phyloP scores from a whole-genome alignment of 73 alveolate species.

The Effrenium voratum region DNA sequence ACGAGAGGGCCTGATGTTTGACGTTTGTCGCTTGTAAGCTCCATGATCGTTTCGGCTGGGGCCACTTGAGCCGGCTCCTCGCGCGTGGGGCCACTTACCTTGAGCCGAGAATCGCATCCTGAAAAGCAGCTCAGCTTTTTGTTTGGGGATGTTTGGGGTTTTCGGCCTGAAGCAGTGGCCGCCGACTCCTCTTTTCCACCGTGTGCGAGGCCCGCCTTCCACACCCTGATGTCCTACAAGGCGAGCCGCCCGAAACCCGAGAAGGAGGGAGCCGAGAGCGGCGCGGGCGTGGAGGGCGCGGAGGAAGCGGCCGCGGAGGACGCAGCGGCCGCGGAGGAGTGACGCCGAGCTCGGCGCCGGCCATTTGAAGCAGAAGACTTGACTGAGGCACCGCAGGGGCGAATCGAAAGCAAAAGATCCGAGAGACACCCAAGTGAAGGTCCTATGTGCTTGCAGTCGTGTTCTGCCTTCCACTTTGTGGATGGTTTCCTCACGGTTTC shows the following conservation, averaged over 20 bases:
- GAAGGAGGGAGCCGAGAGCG: neutral
- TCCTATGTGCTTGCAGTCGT: no score
- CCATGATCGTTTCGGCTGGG: neutral
- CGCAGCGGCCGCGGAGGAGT: no score
- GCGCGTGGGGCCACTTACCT: neutral
- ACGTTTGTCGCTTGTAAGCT: neutral
- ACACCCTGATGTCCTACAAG: conserved; percentile 71
- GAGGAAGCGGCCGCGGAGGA: no score
- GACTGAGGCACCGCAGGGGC: no score
- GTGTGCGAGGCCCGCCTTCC: conserved; percentile 28
- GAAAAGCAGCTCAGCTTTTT: neutral
- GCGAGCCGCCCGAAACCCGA: conserved; percentile 26
- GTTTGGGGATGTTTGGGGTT: neutral
- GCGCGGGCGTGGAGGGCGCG: conserved; percentile 22
- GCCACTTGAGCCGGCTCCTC: neutral
- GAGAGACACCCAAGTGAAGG: no score
- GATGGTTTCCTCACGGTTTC: no score
- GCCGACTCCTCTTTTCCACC: neutral
- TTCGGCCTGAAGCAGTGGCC: neutral
- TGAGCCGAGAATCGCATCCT: neutral
- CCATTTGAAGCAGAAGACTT: no score
- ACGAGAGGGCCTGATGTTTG: neutral
- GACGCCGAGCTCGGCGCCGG: no score
- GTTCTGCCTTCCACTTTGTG: no score
- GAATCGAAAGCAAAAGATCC: no score